Conservation (phyloP, 441 rosid species). For the Adansonia gregorii region DNA sequence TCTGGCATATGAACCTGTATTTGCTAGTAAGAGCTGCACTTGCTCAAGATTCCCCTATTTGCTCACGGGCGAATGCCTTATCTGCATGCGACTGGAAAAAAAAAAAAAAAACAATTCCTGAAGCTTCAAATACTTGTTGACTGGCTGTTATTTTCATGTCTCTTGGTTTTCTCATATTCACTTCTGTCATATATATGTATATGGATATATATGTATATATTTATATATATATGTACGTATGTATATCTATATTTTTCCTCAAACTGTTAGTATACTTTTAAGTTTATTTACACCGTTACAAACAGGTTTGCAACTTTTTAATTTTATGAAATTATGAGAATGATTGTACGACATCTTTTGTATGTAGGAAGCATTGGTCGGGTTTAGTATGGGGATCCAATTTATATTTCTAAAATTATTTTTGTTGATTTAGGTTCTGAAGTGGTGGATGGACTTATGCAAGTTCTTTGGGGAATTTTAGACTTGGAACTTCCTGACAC, state of each 20-base stretch:
- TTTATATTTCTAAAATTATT: constrained; percentile 9
- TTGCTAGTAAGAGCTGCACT: background rate
- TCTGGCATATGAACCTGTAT: background rate
- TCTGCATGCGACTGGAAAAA: background rate
- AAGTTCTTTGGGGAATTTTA: constrained; percentile 96
- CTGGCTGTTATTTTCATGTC: too few relatives aligned
- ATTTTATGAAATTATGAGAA: too few relatives aligned
- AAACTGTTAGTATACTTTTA: too few relatives aligned
- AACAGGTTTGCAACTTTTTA: background rate
- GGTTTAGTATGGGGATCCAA: background rate
- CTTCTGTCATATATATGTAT: too few relatives aligned
- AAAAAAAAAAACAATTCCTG: background rate
- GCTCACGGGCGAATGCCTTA: background rate
- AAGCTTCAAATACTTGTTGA: background rate
- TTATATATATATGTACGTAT: too few relatives aligned
- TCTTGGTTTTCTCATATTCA: too few relatives aligned
- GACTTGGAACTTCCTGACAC: constrained; percentile 95
- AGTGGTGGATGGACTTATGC: constrained; percentile 94
- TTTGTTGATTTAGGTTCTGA: constrained; percentile 67
- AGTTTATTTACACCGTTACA: too few relatives aligned
- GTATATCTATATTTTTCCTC: too few relatives aligned
- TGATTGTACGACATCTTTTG: too few relatives aligned
- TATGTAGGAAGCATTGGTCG: background rate
- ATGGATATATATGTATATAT: too few relatives aligned
- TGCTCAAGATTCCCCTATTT: background rate